Conservation (phyloP, 306 rosid species). For the Luffa aegyptiaca region DNA sequence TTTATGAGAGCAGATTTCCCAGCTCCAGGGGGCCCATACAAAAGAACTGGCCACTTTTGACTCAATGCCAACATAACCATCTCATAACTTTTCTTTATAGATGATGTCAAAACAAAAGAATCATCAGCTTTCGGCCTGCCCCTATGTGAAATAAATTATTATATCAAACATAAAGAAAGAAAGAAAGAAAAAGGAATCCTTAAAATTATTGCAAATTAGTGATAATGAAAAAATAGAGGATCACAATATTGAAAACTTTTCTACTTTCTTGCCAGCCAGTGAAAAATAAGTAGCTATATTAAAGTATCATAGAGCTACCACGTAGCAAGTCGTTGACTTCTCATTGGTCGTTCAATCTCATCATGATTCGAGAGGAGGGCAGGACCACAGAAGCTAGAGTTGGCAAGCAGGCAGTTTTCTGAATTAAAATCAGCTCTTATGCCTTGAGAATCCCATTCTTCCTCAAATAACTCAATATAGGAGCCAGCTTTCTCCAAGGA, state of each 20-base stretch:
- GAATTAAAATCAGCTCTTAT: constrained; percentile 20
- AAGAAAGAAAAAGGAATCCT: neutral
- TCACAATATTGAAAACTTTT: neutral
- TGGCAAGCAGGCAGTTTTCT: constrained; percentile 28
- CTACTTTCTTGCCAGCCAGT: neutral
- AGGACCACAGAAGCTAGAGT: constrained; percentile 24
- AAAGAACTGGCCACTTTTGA: constrained; percentile 86
- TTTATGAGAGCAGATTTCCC: constrained; percentile 82
- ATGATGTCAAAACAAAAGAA: constrained; percentile 51
- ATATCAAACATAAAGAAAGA: neutral
- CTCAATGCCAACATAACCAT: constrained; percentile 56
- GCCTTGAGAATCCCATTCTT: constrained; percentile 16
- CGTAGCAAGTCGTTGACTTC: constrained; percentile 32
- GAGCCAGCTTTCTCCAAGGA: constrained; percentile 58
- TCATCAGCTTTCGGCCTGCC: constrained; percentile 19
- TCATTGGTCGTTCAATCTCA: constrained; percentile 37
- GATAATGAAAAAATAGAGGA: constrained; percentile 9
- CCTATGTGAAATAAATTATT: constrained; percentile 32
- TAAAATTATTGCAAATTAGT: neutral
- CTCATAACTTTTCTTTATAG: constrained; percentile 52
- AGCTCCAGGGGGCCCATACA: constrained; percentile 75
- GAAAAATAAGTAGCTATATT: neutral
- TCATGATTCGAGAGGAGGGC: constrained; percentile 15
- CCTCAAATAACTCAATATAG: constrained; percentile 30
- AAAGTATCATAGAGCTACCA: constrained; percentile 25